phyloP scores from a whole-genome alignment of 1,284 basidiomycete species.

The Ceratobasidium sp. region DNA sequence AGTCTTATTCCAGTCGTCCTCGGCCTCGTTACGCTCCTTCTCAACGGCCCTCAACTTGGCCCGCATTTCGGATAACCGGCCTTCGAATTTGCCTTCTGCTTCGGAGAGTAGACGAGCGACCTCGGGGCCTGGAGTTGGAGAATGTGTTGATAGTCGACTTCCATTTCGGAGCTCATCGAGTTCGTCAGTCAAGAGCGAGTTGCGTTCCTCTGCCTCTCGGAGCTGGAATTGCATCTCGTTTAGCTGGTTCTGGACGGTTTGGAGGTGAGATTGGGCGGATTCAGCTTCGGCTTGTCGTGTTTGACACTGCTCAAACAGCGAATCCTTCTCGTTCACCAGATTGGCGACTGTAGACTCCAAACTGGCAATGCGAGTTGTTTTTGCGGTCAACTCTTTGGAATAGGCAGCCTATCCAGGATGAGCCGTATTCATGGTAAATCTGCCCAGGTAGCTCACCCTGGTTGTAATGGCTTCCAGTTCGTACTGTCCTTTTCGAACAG shows the following conservation, averaged over 20 bases:
- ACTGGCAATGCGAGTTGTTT: constrained; percentile 66
- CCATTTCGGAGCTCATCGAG: constrained; percentile 56
- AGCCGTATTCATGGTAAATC: not conserved
- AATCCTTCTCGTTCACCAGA: constrained; percentile 72
- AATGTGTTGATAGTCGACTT: constrained; percentile 43
- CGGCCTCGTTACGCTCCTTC: constrained; percentile 75
- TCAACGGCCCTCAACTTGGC: constrained; percentile 63
- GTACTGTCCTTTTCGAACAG: constrained; percentile 68
- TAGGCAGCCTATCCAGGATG: constrained; percentile 62
- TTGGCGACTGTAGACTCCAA: constrained; percentile 73
- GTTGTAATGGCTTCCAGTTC: constrained; percentile 75
- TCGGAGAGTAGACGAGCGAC: constrained; percentile 76
- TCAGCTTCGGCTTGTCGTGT: constrained; percentile 85
- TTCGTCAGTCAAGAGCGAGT: constrained; percentile 73
- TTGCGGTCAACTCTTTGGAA: constrained; percentile 67
- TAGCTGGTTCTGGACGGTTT: constrained; percentile 73
- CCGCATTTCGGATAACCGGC: constrained; percentile 71
- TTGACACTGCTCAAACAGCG: constrained; percentile 82
- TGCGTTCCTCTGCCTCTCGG: constrained; percentile 74
- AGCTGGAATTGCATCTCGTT: constrained; percentile 85
- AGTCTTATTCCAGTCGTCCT: constrained; percentile 83
- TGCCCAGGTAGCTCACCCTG: constrained; percentile 61
- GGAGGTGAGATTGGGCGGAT: constrained; percentile 73
- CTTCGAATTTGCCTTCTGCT: constrained; percentile 76
- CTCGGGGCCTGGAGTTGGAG: constrained; percentile 53